These are phyloP conservation scores for Penicillium maclennaniae DNA, from an alignment of 495 filamentous ascomycete species.

Conservation along the genomic window DNA sequence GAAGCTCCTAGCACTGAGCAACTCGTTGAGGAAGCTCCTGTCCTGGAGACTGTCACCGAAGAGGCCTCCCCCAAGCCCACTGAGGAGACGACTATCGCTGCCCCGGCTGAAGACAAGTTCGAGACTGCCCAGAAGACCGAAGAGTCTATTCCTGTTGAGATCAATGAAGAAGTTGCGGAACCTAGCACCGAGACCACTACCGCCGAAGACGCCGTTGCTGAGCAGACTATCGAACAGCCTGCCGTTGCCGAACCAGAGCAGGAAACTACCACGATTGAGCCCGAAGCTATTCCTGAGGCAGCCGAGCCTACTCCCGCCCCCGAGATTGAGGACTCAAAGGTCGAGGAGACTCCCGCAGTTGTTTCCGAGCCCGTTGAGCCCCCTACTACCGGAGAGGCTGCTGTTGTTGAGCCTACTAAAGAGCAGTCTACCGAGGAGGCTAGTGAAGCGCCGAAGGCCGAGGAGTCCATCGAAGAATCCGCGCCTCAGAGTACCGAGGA, in stretches of 20 bases:
- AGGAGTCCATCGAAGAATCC: neutral
- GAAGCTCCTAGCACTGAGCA: neutral
- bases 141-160: neutral
- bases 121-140: neutral
- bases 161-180: constrained; percentile 5
- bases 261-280: neutral
- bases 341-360: neutral
- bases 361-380: neutral
- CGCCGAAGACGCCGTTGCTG: constrained; percentile 9
- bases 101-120: neutral
- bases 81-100: constrained; percentile 5
- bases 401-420: constrained; percentile 4
- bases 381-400: constrained; percentile 1
- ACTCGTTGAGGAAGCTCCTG: constrained; percentile 5
- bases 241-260: neutral
- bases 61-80: neutral
- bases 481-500: neutral
- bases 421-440: neutral
- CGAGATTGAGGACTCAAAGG: neutral
- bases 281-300: neutral
- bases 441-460: neutral
- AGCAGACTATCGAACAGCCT: constrained; percentile 4
- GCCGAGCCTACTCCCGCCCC: neutral
- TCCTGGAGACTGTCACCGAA: constrained; percentile 5
- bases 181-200: constrained; percentile 3